These are phyloP conservation scores for Acacia melanoxylon DNA, from an alignment of 306 rosid genomes.

Conservation along the genomic window DNA sequence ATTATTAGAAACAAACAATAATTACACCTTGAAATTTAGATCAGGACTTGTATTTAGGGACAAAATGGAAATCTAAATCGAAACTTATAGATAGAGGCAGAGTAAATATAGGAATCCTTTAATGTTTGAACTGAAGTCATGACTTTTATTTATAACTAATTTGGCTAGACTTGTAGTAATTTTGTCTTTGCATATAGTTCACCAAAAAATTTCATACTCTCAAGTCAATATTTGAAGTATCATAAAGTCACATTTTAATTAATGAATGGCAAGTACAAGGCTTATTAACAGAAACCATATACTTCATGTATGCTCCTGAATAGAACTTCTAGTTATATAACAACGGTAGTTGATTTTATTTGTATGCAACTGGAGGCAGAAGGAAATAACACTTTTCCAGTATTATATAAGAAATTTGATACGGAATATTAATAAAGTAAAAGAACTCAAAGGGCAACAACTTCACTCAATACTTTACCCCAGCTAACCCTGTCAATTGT, in stretches of 20 bases:
- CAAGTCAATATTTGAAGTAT: no score
- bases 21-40: neutral
- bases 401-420: neutral
- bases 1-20: no score
- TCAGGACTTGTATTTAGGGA: neutral
- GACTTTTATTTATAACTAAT: no score
- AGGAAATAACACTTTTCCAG: neutral
- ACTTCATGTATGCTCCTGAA: neutral
- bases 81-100: no score
- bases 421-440: slow-evolving; percentile 7
- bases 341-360: neutral
- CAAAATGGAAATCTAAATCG: no score
- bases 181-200: no score
- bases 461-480: slow-evolving; percentile 57
- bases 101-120: neutral
- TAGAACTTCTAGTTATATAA: neutral
- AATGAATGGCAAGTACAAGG: neutral
- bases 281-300: neutral
- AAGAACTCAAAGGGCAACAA: slow-evolving; percentile 24
- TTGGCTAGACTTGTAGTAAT: no score
- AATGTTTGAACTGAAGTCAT: neutral
- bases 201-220: no score
- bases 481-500: slow-evolving; percentile 67
- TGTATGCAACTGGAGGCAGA: neutral
- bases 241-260: neutral